Evolutionary conservation across 2,329 filamentous ascomycete species (phyloP).

Genomic region (Tolypocladium cylindrosporum): DNA sequence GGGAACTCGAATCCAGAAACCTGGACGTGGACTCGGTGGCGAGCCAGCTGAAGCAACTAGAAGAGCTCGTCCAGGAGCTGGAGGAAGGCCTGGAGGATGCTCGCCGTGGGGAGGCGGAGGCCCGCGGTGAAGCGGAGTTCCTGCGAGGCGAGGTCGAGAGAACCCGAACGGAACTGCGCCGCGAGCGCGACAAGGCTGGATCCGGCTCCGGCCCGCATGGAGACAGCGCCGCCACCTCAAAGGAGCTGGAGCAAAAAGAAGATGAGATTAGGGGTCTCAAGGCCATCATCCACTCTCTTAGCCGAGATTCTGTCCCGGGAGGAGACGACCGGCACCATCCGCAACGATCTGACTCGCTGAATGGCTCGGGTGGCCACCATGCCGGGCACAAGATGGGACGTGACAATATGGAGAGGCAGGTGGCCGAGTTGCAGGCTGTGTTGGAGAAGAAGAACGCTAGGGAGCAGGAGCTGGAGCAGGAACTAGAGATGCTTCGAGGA

Average conservation of each 20-base stretch:
- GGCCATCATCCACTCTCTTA: conserved; percentile 93
- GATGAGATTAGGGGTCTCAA: conserved; percentile 96
- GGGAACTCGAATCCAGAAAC: conserved; percentile 70
- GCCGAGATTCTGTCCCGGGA: conserved; percentile 56
- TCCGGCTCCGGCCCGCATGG: conserved; percentile 24
- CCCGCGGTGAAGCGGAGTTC: conserved; percentile 91
- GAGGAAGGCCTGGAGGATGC: conserved; percentile 96
- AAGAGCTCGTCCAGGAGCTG: conserved; percentile 91
- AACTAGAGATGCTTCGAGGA: conserved; percentile 58
- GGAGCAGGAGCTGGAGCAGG: conserved; percentile 79
- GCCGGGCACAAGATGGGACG: conserved; percentile 21
- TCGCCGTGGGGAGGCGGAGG: conserved; percentile 86
- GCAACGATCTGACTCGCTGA: conserved; percentile 22
- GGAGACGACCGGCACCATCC: conserved; percentile 21
- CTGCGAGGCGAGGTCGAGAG: conserved; percentile 89
- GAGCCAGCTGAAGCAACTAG: conserved; percentile 83
- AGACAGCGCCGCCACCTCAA: conserved; percentile 42
- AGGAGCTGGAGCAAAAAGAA: conserved; percentile 86
- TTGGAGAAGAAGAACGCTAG: conserved; percentile 62
- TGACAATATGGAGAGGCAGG: conserved; percentile 69
- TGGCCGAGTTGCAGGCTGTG: conserved; percentile 64
- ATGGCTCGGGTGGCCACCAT: conserved; percentile 14
- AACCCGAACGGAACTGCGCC: conserved; percentile 74
- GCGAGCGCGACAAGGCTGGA: conserved; percentile 72
- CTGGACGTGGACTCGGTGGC: conserved; percentile 90